phyloP scores from a whole-genome alignment of 2,329 filamentous ascomycete genomes.

The Aspergillus fumigatiaffinis region DNA sequence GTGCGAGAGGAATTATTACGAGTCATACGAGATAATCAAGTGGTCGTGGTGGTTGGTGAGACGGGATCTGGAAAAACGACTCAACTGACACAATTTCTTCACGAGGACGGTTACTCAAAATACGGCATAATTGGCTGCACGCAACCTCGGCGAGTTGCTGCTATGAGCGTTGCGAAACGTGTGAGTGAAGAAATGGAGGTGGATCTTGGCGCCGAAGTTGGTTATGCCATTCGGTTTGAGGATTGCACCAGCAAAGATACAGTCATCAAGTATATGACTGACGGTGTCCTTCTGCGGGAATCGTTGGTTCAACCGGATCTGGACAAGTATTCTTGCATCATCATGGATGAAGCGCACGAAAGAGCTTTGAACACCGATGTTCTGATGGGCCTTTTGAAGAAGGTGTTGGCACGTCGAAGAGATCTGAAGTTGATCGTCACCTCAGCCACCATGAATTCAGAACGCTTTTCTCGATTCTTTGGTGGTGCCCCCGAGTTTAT shows the following conservation, averaged over 20 bases:
- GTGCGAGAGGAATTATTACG: conserved; percentile 88
- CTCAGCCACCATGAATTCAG: conserved; percentile 97
- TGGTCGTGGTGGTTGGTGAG: conserved; percentile 93
- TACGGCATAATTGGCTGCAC: conserved; percentile 92
- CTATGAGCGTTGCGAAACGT: conserved; percentile 98
- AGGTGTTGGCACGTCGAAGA: conserved; percentile 81
- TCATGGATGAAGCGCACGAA: conserved; percentile 99
- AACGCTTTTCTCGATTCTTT: conserved; percentile 93
- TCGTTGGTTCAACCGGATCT: conserved; percentile 89
- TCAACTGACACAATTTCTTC: conserved; percentile 90
- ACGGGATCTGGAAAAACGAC: conserved; percentile 98
- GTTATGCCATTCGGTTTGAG: conserved; percentile 97
- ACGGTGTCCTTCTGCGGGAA: conserved; percentile 89
- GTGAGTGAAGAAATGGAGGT: conserved; percentile 99
- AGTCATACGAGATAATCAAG: conserved; percentile 94
- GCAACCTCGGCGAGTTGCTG: conserved; percentile 90
- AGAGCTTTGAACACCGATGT: conserved; percentile 95
- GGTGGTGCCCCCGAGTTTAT: conserved; percentile 94
- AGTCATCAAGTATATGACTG: conserved; percentile 98
- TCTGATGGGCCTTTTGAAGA: conserved; percentile 95
- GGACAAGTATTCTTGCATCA: conserved; percentile 95
- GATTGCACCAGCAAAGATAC: conserved; percentile 97
- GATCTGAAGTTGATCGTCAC: conserved; percentile 97
- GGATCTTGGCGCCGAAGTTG: conserved; percentile 78
- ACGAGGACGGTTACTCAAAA: conserved; percentile 90